Conservation (phyloP, 2,329 filamentous ascomycete genomes). For the Taxawa tesnikishii region DNA sequence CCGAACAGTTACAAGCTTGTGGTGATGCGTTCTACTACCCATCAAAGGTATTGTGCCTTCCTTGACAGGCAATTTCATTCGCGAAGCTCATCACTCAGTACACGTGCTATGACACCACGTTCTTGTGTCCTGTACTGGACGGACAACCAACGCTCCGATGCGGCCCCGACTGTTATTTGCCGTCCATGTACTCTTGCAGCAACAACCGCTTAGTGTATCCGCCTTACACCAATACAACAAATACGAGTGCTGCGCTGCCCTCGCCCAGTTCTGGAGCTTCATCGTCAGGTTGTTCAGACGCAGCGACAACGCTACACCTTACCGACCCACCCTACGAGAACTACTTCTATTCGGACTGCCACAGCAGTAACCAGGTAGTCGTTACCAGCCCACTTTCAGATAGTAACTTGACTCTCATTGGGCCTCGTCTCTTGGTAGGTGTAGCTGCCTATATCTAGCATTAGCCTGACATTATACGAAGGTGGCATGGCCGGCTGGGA, state of each 20-base stretch:
- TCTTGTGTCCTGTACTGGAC: conserved; percentile 23
- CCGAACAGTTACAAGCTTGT: not conserved
- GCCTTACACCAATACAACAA: conserved; percentile 14
- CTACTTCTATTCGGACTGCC: conserved; percentile 54
- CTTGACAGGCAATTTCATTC: not conserved
- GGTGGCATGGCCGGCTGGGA: conserved; percentile 51
- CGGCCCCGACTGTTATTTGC: conserved; percentile 23
- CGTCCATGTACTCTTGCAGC: conserved; percentile 18
- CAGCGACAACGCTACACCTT: conserved; percentile 29
- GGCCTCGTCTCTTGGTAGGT: conserved; percentile 41
- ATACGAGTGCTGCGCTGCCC: conserved; percentile 10
- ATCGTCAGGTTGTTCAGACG: conserved; percentile 13
- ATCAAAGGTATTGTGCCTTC: not conserved
- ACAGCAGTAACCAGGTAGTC: conserved; percentile 46
- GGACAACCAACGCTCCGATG: conserved; percentile 21
- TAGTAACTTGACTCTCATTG: conserved; percentile 42
- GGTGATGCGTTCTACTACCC: not conserved
- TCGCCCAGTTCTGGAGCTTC: conserved; percentile 8
- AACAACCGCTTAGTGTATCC: conserved; percentile 15
- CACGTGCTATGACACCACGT: conserved; percentile 24
- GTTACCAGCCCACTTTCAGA: conserved; percentile 44
- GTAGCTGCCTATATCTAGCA: too few relatives aligned
- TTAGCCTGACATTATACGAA: conserved; percentile 4
- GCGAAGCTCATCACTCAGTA: conserved; percentile 15
- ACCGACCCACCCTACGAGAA: conserved; percentile 50